Base-by-base conservation (phyloP, 179 eudicot genomes). In the Nepenthes alata region DNA sequence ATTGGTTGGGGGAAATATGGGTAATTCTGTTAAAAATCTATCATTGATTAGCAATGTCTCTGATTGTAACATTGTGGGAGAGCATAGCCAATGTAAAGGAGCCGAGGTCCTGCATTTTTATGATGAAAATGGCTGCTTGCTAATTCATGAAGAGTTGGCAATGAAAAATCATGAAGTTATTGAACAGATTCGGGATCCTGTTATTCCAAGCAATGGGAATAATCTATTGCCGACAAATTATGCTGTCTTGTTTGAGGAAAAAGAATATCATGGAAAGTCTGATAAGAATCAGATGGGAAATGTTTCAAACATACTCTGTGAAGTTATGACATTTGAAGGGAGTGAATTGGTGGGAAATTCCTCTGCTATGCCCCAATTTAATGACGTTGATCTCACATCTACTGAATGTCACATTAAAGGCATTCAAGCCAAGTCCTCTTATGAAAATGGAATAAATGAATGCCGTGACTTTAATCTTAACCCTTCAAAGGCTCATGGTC, bases 351-450 rank as follows among this genome's bases (percentile, higher is more conserved):
- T 37, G 6, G 56, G 54, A 48, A 63, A 44, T 39, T 36, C 25
- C 25, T 25, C 36, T 3, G 39, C 45, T 61, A 55, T 13, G 25
- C 38, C 51, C 37, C 56, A 59, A 47, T 11, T 14, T 36, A 45
- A 57, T 53, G 50, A 55, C 37, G 39, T 45, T 35, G 4, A 50
- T 72, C 35, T 58, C 56, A 45, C 65, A 35, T 55, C 38, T 36
- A 47, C 6, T 11, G 37, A 65, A 39, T 35, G 11, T 47, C 71
- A 54, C 25, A 67, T 25, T 41, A 69, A 44, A 62, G 65, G 69
- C 44, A 47, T 38, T 62, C 64, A 13, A 55, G 35, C 53, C 37
- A 61, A 58, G 68, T 37, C 6, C 45, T 13, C 6, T n/a, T 45
- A 62, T 14, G 58, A 25, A 41, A 39, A 64, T 64, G 69, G 48